Evolutionary conservation across 2,329 filamentous ascomycete genomes (phyloP).

Genomic region (Sporothrix mexicana): DNA sequence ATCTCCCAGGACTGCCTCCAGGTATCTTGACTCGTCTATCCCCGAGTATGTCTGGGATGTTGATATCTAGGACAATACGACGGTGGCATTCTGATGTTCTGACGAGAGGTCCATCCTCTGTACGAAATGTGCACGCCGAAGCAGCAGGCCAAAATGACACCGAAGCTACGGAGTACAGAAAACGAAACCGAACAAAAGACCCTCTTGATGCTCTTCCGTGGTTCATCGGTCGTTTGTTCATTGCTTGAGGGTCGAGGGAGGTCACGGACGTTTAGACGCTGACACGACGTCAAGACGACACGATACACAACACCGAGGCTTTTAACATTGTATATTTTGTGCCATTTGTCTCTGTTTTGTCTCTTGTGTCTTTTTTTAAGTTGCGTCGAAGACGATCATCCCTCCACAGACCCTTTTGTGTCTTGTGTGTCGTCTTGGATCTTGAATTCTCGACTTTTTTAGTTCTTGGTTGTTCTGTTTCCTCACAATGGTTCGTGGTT

Average conservation of each 20-base stretch:
- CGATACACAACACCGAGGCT: neutral
- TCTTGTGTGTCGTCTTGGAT: neutral
- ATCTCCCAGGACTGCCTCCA: neutral
- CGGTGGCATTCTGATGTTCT: slow-evolving; percentile 7
- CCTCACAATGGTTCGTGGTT: neutral
- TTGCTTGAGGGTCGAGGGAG: neutral
- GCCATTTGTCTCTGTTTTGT: too few species aligned
- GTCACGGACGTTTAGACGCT: neutral
- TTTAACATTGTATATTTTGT: too few species aligned
- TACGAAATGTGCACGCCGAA: neutral
- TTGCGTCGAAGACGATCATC: slow-evolving; percentile 12
- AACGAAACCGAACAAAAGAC: slow-evolving; percentile 14
- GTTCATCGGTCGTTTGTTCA: slow-evolving; percentile 12
- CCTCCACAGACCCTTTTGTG: neutral
- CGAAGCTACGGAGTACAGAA: neutral
- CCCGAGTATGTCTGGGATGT: neutral
- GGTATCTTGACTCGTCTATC: neutral
- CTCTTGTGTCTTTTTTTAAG: neutral
- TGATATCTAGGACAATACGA: slow-evolving; percentile 21
- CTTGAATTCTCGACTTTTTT: too few species aligned
- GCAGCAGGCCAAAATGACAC: neutral
- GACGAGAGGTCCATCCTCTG: neutral
- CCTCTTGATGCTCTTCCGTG: slow-evolving; percentile 19
- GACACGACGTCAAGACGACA: neutral
- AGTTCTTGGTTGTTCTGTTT: neutral